A percentile compares a stretch with the other conserved stretches of the same genome.
Evolutionary conservation across 1,139 yeast species (phyloP).

Genomic region (Pichia sp.): DNA sequence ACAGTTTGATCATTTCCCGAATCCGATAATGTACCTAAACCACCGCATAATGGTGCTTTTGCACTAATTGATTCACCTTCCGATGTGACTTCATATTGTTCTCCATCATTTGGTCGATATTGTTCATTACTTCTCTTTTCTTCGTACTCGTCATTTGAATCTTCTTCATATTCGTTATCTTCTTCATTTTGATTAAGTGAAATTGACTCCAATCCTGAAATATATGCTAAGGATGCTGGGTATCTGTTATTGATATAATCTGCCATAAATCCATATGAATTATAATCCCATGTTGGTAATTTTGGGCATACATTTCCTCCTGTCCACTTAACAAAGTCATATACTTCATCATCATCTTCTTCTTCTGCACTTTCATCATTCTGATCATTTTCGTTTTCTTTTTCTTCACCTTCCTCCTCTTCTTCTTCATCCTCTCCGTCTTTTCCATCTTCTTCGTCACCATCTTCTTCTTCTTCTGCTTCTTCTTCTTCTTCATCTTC

Average conservation of each 20-base stretch:
- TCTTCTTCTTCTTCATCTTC: background rate
- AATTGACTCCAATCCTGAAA: background rate
- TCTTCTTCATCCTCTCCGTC: background rate
- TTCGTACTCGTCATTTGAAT: constrained; percentile 14
- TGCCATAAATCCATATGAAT: constrained; percentile 66
- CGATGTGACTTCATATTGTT: constrained; percentile 7
- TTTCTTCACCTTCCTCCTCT: background rate
- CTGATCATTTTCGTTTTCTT: background rate
- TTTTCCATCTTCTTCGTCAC: constrained; percentile 3
- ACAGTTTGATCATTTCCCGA: constrained; percentile 3
- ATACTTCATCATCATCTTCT: constrained; percentile 1
- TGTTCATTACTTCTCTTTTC: constrained; percentile 14
- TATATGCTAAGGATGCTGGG: constrained; percentile 15
- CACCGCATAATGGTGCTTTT: constrained; percentile 6
- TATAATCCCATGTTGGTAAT: constrained; percentile 33
- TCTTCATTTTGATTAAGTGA: constrained; percentile 1
- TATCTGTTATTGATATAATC: constrained; percentile 25
- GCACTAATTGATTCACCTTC: constrained; percentile 14
- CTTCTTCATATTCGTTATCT: constrained; percentile 13
- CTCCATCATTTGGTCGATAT: constrained; percentile 5
- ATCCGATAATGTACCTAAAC: constrained; percentile 6
- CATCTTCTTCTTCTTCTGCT: constrained; percentile 14
- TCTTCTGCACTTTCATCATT: background rate
- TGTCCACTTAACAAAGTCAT: constrained; percentile 23
- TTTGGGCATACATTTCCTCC: constrained; percentile 18